These are phyloP conservation scores for Talaromyces sp. DNA, from an alignment of 2,329 filamentous ascomycete genomes.

Conservation along the genomic window DNA sequence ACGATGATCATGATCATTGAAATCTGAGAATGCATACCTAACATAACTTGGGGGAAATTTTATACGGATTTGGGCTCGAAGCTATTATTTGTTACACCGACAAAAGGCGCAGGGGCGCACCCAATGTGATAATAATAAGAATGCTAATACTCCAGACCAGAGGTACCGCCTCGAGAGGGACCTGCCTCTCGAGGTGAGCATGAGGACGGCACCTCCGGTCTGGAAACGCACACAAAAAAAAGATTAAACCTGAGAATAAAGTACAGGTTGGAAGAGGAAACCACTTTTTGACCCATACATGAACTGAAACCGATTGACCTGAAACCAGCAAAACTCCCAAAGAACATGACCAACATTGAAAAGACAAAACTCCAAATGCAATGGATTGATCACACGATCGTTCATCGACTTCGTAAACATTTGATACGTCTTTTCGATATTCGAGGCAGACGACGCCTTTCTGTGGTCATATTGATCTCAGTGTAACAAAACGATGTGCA, in stretches of 20 bases:
- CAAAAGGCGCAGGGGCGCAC: background rate
- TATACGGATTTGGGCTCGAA: background rate
- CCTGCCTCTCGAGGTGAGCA: background rate
- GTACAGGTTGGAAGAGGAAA: background rate
- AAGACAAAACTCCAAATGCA: constrained; percentile 6
- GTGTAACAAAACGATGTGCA: constrained; percentile 9
- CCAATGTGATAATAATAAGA: background rate
- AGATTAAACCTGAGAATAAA: constrained; percentile 2
- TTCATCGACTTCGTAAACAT: constrained; percentile 11
- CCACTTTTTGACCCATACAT: constrained; percentile 5
- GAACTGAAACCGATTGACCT: background rate
- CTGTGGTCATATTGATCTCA: background rate
- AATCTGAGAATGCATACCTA: background rate
- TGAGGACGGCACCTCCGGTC: background rate
- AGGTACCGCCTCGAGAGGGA: background rate
- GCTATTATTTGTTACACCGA: background rate
- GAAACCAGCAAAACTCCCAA: constrained; percentile 6
- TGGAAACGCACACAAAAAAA: background rate
- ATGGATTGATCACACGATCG: background rate
- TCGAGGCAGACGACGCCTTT: constrained; percentile 3
- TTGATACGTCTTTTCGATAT: constrained; percentile 1
- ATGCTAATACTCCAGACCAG: background rate
- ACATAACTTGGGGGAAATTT: background rate
- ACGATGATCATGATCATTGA: background rate
- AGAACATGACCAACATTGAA: background rate